phyloP scores from a whole-genome alignment of 345 rosid genomes.

The Ailanthus altissimus region DNA sequence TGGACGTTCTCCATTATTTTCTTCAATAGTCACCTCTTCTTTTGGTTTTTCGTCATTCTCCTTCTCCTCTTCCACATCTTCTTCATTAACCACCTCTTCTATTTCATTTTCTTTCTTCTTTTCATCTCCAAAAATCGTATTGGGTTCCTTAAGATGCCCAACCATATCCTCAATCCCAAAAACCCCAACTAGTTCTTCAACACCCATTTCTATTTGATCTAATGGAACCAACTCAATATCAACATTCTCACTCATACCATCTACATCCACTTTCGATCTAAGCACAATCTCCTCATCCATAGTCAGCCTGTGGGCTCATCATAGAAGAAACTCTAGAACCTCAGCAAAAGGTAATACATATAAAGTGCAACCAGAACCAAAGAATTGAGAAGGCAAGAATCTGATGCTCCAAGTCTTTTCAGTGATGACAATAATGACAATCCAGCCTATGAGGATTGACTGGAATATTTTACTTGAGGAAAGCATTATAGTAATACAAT shows the following conservation, averaged over 20 bases:
- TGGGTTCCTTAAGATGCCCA: background rate
- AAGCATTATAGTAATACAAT: background rate
- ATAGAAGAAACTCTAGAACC: background rate
- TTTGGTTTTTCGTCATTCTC: no score
- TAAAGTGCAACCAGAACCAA: background rate
- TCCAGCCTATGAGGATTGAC: background rate
- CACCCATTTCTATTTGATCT: background rate
- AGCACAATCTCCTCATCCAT: conserved; percentile 18
- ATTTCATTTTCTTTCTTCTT: background rate
- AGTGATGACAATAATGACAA: background rate
- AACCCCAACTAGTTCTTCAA: background rate
- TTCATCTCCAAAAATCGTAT: background rate
- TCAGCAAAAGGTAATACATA: background rate
- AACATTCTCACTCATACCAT: background rate
- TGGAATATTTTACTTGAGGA: background rate
- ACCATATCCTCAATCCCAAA: background rate
- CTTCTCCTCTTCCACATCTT: background rate
- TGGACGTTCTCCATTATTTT: no score
- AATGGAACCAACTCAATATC: conserved; percentile 1
- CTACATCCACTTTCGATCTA: background rate
- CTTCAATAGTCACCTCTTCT: no score
- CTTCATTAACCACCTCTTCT: background rate
- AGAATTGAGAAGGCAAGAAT: background rate
- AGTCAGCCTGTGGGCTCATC: conserved; percentile 7
- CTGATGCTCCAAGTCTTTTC: background rate